A percentile compares a stretch with the other conserved stretches of the same genome.
Evolutionary conservation across 164 flowering plant genomes (phyloP).

Genomic region (Vitis labrusca): DNA sequence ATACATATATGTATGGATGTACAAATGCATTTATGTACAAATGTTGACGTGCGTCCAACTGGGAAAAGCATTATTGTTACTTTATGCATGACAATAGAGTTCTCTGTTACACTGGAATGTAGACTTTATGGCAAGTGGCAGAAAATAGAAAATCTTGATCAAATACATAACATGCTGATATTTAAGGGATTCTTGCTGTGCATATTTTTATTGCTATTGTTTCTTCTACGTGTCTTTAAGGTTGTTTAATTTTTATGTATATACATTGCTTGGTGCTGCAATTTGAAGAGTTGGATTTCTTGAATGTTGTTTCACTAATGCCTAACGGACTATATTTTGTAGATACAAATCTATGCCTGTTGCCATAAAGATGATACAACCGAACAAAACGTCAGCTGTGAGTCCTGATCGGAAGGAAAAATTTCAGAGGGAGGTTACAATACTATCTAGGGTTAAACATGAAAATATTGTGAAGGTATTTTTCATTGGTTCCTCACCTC

Average conservation of each 20-base stretch:
- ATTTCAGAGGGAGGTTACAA: conserved; percentile 40
- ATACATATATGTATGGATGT: no score
- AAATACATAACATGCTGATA: no score
- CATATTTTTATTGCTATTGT: no score
- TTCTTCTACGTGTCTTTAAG: not conserved
- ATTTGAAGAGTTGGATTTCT: not conserved
- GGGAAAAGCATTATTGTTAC: no score
- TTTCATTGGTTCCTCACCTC: not conserved
- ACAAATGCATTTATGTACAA: no score
- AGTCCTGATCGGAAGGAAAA: conserved; percentile 21
- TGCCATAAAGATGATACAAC: conserved; percentile 39
- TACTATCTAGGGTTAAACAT: conserved; percentile 27
- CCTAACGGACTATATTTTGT: not conserved
- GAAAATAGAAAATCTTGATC: no score
- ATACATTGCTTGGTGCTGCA: not conserved
- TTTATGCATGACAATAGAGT: no score
- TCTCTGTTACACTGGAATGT: no score
- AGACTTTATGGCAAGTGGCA: no score
- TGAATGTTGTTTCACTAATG: not conserved
- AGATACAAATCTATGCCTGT: conserved; percentile 37
- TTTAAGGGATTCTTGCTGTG: no score
- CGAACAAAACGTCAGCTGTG: conserved; percentile 17
- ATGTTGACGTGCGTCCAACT: no score
- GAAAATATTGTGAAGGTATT: conserved; percentile 44
- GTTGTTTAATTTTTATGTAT: not conserved